phyloP scores from a whole-genome alignment of 2,329 filamentous ascomycete genomes.

The Arthroderma sp. region DNA sequence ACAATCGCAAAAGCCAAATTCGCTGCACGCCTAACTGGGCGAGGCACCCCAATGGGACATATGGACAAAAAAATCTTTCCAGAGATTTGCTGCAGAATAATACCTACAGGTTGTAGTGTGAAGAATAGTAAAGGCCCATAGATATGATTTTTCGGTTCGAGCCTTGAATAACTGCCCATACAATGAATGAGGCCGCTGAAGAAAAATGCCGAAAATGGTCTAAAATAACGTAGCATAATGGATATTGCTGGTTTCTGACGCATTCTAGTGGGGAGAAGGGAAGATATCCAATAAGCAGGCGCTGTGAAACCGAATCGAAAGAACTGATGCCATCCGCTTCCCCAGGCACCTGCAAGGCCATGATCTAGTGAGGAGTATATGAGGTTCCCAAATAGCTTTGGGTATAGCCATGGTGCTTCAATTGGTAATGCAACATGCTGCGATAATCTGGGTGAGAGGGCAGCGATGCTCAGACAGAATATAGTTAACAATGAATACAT shows the following conservation, averaged over 20 bases:
- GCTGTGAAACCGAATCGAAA: slow-evolving; percentile 51
- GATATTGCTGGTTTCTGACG: slow-evolving; percentile 7
- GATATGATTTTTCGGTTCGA: slow-evolving; percentile 46
- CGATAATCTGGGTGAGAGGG: slow-evolving; percentile 38
- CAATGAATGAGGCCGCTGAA: slow-evolving; percentile 47
- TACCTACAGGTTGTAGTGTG: slow-evolving; percentile 51
- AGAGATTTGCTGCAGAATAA: slow-evolving; percentile 44
- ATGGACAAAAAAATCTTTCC: slow-evolving; percentile 24
- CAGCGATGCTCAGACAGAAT: slow-evolving; percentile 41
- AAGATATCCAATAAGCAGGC: slow-evolving; percentile 27
- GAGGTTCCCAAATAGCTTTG: slow-evolving; percentile 43
- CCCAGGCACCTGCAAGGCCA: slow-evolving; percentile 73
- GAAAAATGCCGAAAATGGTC: slow-evolving; percentile 20
- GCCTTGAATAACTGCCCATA: slow-evolving; percentile 52
- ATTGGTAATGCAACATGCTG: slow-evolving; percentile 47
- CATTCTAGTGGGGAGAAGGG: slow-evolving; percentile 13
- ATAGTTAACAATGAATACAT: slow-evolving; percentile 50
- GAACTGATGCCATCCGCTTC: slow-evolving; percentile 79
- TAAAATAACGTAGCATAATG: slow-evolving; percentile 3
- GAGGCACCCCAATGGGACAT: slow-evolving; percentile 29
- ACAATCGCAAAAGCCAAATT: slow-evolving; percentile 50
- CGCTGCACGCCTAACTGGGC: slow-evolving; percentile 33
- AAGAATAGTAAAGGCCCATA: slow-evolving; percentile 54
- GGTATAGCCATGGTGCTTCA: slow-evolving; percentile 48
- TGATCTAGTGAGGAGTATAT: slow-evolving; percentile 35